These are phyloP conservation scores for Globisporangium abappressorium DNA, from an alignment of 352 stramenopile species.

Conservation along the genomic window DNA sequence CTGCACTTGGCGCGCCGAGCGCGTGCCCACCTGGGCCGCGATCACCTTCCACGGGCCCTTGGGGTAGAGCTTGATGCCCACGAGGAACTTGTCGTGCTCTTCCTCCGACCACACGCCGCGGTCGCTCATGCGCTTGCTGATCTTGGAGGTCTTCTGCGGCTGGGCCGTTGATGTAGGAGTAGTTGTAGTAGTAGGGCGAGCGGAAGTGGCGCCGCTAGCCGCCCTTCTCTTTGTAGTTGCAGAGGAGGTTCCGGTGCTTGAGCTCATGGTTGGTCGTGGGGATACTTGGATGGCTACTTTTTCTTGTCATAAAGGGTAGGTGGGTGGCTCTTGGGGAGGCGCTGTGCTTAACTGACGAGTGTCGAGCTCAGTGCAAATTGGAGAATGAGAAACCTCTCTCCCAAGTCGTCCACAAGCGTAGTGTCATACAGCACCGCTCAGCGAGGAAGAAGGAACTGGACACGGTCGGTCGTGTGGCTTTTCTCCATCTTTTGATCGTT, in stretches of 20 bases:
- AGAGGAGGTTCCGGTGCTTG: neutral
- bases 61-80: conserved; percentile 22
- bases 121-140: conserved; percentile 1
- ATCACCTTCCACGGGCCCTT: conserved; percentile 35
- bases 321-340: too few relatives aligned
- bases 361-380: neutral
- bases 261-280: neutral
- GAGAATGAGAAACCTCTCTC: neutral
- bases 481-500: neutral
- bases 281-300: neutral
- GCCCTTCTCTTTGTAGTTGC: neutral
- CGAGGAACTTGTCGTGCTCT: conserved; percentile 33
- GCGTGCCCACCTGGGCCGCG: conserved; percentile 28
- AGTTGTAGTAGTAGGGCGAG: too few relatives aligned
- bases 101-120: conserved; percentile 27
- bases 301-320: neutral
- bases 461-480: neutral
- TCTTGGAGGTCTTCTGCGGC: neutral
- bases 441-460: neutral
- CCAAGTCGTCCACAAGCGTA: neutral
- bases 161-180: neutral
- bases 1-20: conserved; percentile 63
- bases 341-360: neutral
- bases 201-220: neutral
- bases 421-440: neutral